A percentile compares a stretch with the other conserved stretches of the same genome.
Evolutionary conservation across 257 asterid genomes (phyloP).

Genomic region (Petunia secreta): DNA sequence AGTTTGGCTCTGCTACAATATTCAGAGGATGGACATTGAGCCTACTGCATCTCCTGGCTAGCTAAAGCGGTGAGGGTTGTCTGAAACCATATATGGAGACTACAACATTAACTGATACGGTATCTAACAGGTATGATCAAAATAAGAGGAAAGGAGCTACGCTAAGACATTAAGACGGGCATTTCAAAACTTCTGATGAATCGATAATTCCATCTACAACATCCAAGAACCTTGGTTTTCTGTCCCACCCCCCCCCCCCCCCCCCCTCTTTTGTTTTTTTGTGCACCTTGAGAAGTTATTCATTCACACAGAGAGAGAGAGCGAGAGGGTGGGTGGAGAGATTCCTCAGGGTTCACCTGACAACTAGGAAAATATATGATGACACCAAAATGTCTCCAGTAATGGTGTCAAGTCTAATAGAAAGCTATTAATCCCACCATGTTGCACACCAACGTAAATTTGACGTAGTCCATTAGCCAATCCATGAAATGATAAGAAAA

Average conservation of each 20-base stretch:
- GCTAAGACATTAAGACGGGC: conserved; percentile 16
- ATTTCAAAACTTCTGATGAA: neutral
- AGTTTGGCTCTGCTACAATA: neutral
- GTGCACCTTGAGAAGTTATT: conserved; percentile 10
- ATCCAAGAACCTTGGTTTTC: neutral
- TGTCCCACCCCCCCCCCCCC: neutral
- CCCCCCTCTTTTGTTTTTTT: neutral
- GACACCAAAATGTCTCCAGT: neutral
- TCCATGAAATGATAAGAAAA: neutral
- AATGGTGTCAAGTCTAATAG: neutral
- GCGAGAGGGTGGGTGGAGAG: neutral
- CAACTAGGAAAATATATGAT: neutral
- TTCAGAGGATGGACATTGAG: neutral
- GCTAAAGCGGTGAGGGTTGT: neutral
- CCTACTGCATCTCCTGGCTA: neutral
- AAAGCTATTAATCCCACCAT: conserved; percentile 11
- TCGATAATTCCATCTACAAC: conserved; percentile 9
- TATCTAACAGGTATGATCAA: conserved; percentile 3
- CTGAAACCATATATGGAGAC: neutral
- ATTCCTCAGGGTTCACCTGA: neutral
- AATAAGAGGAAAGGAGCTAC: neutral
- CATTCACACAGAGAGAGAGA: neutral
- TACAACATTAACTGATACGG: neutral
- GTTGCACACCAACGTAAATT: conserved; percentile 10
- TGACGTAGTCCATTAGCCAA: conserved; percentile 9